These are phyloP conservation scores for Ammopiptanthus mongolicus DNA, from an alignment of 306 rosid genomes.

Conservation along the genomic window DNA sequence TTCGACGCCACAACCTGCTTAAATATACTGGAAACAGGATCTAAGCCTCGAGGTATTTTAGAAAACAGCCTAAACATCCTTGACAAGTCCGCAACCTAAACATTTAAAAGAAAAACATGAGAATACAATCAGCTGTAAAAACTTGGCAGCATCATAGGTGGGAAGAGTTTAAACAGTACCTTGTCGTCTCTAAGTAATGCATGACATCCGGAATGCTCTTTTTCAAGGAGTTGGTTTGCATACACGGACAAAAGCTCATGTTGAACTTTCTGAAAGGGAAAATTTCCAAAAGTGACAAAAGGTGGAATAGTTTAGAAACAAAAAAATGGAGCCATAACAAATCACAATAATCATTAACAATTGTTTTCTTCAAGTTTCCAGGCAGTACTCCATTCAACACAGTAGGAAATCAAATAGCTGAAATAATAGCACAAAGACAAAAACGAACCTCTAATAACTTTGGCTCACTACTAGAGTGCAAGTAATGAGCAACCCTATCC, in stretches of 20 bases:
- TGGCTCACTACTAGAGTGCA: constrained; percentile 54
- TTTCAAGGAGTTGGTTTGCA: constrained; percentile 80
- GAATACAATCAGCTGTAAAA: neutral
- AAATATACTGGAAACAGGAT: constrained; percentile 80
- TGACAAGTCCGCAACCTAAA: constrained; percentile 80
- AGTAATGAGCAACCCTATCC: constrained; percentile 56
- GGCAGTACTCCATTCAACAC: constrained; percentile 1
- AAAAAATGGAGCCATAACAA: neutral
- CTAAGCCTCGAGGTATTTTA: constrained; percentile 82
- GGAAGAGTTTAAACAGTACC: constrained; percentile 37
- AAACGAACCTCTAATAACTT: constrained; percentile 50
- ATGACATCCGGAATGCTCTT: constrained; percentile 92
- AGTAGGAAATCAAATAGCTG: constrained; percentile 12
- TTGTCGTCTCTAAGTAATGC: constrained; percentile 86
- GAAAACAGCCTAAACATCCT: constrained; percentile 95
- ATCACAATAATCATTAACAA: neutral
- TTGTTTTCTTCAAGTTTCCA: neutral
- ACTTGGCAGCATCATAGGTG: neutral
- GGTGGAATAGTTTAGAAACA: neutral
- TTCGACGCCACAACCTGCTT: constrained; percentile 57
- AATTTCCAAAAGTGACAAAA: neutral
- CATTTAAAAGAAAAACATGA: constrained; percentile 17
- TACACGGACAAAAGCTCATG: constrained; percentile 54
- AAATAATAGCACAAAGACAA: neutral
- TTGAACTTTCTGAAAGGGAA: constrained; percentile 67